Evolutionary conservation across 257 asterid genomes (phyloP), one percentile per base, ranked within the genome.

Genomic region (Fraxinus pennsylvanica): DNA sequence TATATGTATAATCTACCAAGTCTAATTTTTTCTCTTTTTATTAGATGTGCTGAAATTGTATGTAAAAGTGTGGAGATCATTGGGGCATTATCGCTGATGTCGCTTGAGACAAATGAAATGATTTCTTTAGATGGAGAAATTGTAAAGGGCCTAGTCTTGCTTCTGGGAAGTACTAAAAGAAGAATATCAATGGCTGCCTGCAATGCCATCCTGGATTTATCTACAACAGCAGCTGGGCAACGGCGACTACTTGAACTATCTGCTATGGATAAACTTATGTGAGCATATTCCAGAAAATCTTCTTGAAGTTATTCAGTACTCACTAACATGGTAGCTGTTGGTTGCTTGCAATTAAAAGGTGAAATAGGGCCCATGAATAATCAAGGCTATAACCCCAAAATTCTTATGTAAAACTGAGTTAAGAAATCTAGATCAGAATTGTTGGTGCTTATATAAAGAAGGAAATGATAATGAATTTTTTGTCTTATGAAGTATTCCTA

Each of bases 141-240:
- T 41, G 83, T 92, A 71, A 84, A 78, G 83, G 87, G 88, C 68
- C 79, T 93, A 85, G 77, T 93, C 79, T 79, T 85, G 43, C 81
- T 87, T 77, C 72, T 89, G 22, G 67, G 74, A 54, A 85, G 86
- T 72, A 80, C 86, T 36, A 73, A 77, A 30, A 79, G 79, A 84
- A 77, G 80, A 72, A 86, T 82, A 41, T 84, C 87, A 50, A 54
- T 81, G 79, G 96, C 89, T 80, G 91, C 94, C 65, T 93, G 96
- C 84, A 90, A 86, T 83, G 90, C 93, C 17, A 73, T 82, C 27
- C 78, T 93, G 92, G 98, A 93, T 85, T 86, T 93, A 74, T 85
- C 93, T 7, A 86, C 93, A 2, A 85, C 94, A 57, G 84, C 83
- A 6, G 65, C 83, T 68, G 98, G 98, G 66, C 86, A 84, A 33